Base-by-base conservation (phyloP, 2,329 filamentous ascomycete genomes). In the Fusarium transvaalense region DNA sequence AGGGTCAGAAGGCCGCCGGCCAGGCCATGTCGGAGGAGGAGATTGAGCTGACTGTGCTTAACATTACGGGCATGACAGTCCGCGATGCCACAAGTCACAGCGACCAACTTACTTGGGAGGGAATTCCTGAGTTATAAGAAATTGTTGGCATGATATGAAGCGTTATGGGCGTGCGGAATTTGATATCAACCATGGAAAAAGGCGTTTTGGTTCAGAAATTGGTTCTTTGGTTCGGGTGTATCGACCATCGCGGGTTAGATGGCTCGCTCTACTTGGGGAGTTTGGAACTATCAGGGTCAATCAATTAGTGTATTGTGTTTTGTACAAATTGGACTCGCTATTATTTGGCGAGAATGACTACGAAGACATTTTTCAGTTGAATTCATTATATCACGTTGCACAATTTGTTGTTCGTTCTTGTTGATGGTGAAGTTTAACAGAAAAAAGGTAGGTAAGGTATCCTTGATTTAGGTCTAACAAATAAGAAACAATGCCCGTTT, bases 1-100 rank as follows among this genome's bases (percentile, higher is more conserved):
- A 95, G 78, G 92, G 91, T 8, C 92, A 94, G 76, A 92, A 91
- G 80, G 83, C 83, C 34, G 84, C 85, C 4, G 88, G 88, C 0
- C 86, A 88, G 73, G 83, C 85, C 67, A 89, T 91, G 84, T 86
- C 82, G 1, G 84, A 87, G 69, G 85, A 88, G 21, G 85, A 89
- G 72, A 82, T 90, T 42, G 89, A 91, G 72, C 82, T 89, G 72
- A 92, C 90, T 1, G 83, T 92, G 14, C 78, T 84, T 53, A 87
- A 83, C 74, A 85, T 87, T 32, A 82, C 81, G 10, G 81, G 81
- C 69, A 79, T 83, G 77, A 81, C 80, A 21, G 76, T 83, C 15
- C 77, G 80, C 4, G 81, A 83, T 55, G 77, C 79, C 6, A 80
- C 79, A 1, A 71, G 71, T 25, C 65, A 71, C 21, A 82, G 77